Conservation (phyloP, 2,329 filamentous ascomycete species). For the Pseudogymnoascus sp. region DNA sequence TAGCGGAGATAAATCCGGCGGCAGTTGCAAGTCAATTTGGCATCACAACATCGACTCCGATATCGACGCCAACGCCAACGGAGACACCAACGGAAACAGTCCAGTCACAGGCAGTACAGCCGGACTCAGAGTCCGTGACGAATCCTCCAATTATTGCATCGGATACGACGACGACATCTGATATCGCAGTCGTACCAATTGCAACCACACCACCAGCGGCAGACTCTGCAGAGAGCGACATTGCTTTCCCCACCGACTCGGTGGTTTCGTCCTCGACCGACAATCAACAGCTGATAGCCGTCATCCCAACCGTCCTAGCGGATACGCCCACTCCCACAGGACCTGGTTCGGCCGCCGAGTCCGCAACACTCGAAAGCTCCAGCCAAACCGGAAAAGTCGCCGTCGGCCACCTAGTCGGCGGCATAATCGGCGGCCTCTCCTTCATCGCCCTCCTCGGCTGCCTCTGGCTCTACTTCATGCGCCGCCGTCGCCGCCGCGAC, state of each 20-base stretch:
- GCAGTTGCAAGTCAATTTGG: neutral
- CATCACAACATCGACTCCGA: neutral
- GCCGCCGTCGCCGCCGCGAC: constrained; percentile 13
- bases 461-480: constrained; percentile 21
- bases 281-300: neutral
- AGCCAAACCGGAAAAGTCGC: constrained; percentile 14
- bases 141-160: constrained; percentile 9
- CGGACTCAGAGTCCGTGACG: neutral
- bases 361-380: constrained; percentile 9
- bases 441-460: constrained; percentile 22
- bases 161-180: constrained; percentile 16
- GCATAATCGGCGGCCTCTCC: constrained; percentile 23
- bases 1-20: neutral
- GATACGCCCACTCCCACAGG: neutral
- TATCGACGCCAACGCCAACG: neutral
- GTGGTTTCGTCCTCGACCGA: neutral
- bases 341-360: neutral
- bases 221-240: neutral
- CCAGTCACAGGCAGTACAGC: neutral
- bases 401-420: constrained; percentile 22
- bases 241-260: neutral
- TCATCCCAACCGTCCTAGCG: constrained; percentile 13
- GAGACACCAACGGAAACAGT: neutral
- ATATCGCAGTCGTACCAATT: constrained; percentile 20
- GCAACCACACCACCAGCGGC: constrained; percentile 10